Conservation (phyloP, 352 stramenopile genomes). For the Pythium brachiatum region DNA sequence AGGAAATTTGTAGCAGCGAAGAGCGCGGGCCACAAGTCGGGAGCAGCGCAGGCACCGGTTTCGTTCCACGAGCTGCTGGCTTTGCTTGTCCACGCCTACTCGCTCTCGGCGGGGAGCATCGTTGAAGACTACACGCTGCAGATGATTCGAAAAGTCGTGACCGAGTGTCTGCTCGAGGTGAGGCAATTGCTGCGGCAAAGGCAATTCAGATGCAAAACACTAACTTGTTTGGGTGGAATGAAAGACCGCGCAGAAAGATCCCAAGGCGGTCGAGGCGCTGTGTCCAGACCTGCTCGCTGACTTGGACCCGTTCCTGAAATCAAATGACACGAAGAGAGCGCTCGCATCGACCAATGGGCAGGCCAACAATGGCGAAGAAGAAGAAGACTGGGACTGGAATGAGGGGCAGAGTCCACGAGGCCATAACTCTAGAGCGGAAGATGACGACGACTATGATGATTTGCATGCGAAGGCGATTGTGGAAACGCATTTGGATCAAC, state of each 20-base stretch:
- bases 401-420: constrained; percentile 22
- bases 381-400: constrained; percentile 71
- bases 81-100: constrained; percentile 63
- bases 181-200: too few relatives aligned
- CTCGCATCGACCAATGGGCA: not conserved
- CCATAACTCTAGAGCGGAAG: not conserved
- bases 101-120: constrained; percentile 39
- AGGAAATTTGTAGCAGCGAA: constrained; percentile 34
- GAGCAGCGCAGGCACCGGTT: not conserved
- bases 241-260: constrained; percentile 6
- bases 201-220: too few relatives aligned
- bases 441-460: constrained; percentile 28
- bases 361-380: constrained; percentile 23
- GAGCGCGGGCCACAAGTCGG: constrained; percentile 18
- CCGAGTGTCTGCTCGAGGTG: constrained; percentile 52
- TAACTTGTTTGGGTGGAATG: not conserved
- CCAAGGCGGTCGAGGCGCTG: not conserved
- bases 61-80: constrained; percentile 47
- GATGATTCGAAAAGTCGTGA: constrained; percentile 57
- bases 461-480: constrained; percentile 35
- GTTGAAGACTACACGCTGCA: constrained; percentile 70
- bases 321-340: not conserved
- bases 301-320: not conserved
- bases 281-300: constrained; percentile 8
- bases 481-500: constrained; percentile 38